Base-by-base conservation (phyloP, 345 rosid species). In the Heritiera fomes region DNA sequence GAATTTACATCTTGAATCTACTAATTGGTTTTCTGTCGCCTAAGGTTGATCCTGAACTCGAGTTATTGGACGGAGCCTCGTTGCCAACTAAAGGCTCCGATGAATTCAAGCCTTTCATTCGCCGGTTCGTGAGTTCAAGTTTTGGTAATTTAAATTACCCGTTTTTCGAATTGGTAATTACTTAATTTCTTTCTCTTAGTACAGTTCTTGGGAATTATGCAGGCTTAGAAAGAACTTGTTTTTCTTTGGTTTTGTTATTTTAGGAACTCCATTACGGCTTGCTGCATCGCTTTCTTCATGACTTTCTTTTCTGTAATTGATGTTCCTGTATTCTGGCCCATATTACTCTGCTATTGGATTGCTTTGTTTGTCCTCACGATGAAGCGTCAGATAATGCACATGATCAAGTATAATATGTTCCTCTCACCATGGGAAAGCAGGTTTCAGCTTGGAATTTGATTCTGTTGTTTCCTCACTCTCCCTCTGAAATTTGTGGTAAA, bases 311-410 rank as follows among this genome's bases (percentile, higher is more conserved):
- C 93, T 23, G 75, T 90, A 30, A 85, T 92, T 79, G 97, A 90
- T 75, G 90, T 92, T 4, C 97, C 93, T n/a, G 94, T 92, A 20
- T 88, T 92, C 73, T 90, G 97, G 97, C 94, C 97, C 28, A 85
- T 90, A 75, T 71, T 92, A 67, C 84, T 90, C 18, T 88, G 86
- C 75, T 92, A 87, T 72, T 92, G 94, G 97, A 68, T 89, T 40
- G 90, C 86, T 77, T 88, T 90, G n/a, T 90, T 92, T 79, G 78
- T 86, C 78, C 89, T 89, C 47, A 90, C 92, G 34, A 90, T 88
- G 94, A 91, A 85, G 80, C 90, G 94, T 80, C 93, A 89, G 64
- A 88, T 91, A 69, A 60, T 85, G 60, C 92, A 92, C 82, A 88
- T 92, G 94, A 88, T 92, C 82, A 92, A 90, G 79, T 88, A 90